A percentile compares a stretch with the other conserved stretches of the same genome.
Conservation (phyloP, 176 grass and related monocot genomes). For the Paspalum notatum region DNA sequence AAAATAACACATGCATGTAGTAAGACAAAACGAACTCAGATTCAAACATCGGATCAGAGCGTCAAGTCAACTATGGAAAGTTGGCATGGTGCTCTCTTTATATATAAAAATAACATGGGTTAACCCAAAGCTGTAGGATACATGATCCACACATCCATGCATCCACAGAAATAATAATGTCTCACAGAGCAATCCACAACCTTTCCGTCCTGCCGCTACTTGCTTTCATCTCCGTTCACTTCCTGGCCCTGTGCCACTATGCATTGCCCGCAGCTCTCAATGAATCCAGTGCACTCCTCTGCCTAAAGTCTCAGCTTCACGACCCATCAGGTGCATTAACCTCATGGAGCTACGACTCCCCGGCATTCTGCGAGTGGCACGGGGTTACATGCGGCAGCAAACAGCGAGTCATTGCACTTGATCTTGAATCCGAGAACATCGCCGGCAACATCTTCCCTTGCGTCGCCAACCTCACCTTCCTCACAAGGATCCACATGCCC, state of each 20-base stretch:
- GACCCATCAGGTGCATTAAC: neutral
- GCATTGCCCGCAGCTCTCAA: neutral
- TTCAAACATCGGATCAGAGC: too few species aligned
- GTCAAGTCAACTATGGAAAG: too few species aligned
- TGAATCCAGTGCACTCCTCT: neutral
- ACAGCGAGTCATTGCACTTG: neutral
- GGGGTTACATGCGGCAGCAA: constrained; percentile 24
- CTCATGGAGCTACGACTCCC: constrained; percentile 16
- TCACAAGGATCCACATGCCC: neutral
- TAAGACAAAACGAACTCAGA: too few species aligned
- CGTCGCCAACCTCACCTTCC: neutral
- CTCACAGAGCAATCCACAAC: too few species aligned
- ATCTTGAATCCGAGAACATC: neutral
- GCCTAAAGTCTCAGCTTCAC: constrained; percentile 3
- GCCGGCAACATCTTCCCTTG: neutral
- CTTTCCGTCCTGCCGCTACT: neutral
- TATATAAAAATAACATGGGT: too few species aligned
- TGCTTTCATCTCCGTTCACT: neutral
- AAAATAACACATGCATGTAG: too few species aligned
- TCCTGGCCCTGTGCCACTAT: neutral
- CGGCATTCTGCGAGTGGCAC: constrained; percentile 28
- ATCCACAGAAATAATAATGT: too few species aligned
- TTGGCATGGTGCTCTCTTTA: too few species aligned
- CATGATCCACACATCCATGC: too few species aligned
- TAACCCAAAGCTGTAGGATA: too few species aligned